Conservation (phyloP, 2,329 filamentous ascomycete genomes). For the Epichloe hybrida region DNA sequence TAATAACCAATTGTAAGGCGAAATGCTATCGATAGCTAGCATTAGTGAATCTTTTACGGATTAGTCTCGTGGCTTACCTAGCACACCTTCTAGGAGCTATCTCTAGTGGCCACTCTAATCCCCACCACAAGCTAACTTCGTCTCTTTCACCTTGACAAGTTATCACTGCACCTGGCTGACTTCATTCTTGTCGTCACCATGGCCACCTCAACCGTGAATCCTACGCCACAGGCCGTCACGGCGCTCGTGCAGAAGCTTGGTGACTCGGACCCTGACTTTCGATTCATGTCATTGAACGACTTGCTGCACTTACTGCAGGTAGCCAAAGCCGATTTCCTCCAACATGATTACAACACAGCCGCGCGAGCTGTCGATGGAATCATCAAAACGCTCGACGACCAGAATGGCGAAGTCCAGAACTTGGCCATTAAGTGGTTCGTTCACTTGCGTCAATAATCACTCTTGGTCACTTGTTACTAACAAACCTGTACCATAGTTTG, state of each 20-base stretch:
- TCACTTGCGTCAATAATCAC: not conserved
- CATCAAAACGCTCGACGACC: slow-evolving; percentile 74
- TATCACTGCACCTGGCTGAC: slow-evolving; percentile 3
- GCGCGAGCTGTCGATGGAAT: slow-evolving; percentile 72
- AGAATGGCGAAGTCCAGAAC: slow-evolving; percentile 95
- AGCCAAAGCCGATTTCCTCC: slow-evolving; percentile 57
- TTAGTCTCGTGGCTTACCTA: too few relatives aligned
- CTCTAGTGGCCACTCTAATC: too few relatives aligned
- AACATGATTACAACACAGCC: slow-evolving; percentile 65
- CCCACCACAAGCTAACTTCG: too few relatives aligned
- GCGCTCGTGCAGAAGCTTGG: slow-evolving; percentile 63
- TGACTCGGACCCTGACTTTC: slow-evolving; percentile 82
- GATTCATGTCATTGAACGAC: slow-evolving; percentile 96
- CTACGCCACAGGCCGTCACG: slow-evolving; percentile 34
- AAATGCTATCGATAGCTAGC: too few relatives aligned
- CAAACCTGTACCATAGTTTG: slow-evolving; percentile 35
- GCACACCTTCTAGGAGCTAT: too few relatives aligned
- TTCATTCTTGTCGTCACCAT: not conserved
- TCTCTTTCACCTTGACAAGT: not conserved
- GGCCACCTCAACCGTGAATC: not conserved
- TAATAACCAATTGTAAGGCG: too few relatives aligned
- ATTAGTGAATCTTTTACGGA: too few relatives aligned
- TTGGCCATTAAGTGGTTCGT: slow-evolving; percentile 80
- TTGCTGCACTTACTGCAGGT: slow-evolving; percentile 60
- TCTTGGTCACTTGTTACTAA: slow-evolving; percentile 1